phyloP scores from a whole-genome alignment of 2,329 filamentous ascomycete species.

The Aspergillus piperis region DNA sequence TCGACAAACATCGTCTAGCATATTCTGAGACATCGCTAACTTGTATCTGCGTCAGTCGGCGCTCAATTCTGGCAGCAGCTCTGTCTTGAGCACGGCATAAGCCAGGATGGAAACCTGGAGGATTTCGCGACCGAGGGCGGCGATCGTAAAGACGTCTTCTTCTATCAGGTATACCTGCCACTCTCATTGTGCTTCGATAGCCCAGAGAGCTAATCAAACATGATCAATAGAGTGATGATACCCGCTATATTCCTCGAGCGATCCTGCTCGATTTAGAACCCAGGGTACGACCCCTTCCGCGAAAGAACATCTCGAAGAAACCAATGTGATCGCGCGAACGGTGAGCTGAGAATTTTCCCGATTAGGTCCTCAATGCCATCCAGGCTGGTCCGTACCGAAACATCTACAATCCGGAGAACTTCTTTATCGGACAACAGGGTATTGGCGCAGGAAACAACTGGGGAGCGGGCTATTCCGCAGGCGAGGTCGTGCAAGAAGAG shows the following conservation, averaged over 20 bases:
- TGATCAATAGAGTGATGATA: conserved; percentile 78
- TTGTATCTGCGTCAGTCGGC: conserved; percentile 63
- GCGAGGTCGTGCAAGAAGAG: conserved; percentile 89
- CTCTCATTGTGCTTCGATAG: not conserved
- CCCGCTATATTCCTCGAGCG: conserved; percentile 92
- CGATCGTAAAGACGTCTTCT: conserved; percentile 98
- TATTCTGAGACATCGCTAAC: conserved; percentile 33
- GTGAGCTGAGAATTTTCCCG: conserved; percentile 9
- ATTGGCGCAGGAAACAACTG: conserved; percentile 96
- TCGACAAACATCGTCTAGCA: conserved; percentile 3
- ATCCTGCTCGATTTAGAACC: conserved; percentile 96
- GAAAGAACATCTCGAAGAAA: conserved; percentile 3
- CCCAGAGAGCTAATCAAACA: not conserved
- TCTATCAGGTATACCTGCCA: conserved; percentile 68
- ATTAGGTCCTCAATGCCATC: conserved; percentile 80
- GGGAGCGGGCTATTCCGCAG: conserved; percentile 93
- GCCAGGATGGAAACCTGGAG: conserved; percentile 92
- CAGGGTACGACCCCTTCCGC: conserved; percentile 56
- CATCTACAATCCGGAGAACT: conserved; percentile 99
- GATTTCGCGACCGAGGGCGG: conserved; percentile 97
- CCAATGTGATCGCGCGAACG: conserved; percentile 1
- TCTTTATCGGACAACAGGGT: conserved; percentile 93
- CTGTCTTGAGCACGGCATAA: conserved; percentile 97
- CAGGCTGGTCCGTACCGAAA: conserved; percentile 94
- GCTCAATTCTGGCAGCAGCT: conserved; percentile 99